phyloP scores from a whole-genome alignment of 371 early-diverging fungal species.

The Mortierella sp. region DNA sequence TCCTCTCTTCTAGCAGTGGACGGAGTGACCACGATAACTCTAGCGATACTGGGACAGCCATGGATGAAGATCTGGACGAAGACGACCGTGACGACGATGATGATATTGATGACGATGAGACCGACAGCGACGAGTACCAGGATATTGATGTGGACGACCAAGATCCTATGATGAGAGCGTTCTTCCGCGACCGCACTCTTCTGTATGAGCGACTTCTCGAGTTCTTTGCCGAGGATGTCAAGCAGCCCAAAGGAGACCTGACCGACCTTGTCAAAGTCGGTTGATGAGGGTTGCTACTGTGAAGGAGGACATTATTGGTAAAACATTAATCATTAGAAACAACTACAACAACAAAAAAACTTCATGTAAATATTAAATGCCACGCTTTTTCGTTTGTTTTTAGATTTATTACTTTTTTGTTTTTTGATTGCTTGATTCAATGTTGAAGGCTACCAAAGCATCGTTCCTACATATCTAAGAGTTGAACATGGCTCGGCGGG shows the following conservation, averaged over 20 bases:
- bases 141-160: conserved; percentile 17
- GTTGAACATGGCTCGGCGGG: conserved; percentile 33
- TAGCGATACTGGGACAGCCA: conserved; percentile 6
- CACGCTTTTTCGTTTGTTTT: too few species aligned
- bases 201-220: conserved; percentile 80
- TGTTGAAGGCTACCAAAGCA: not conserved
- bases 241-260: conserved; percentile 84
- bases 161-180: conserved; percentile 22
- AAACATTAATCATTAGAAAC: too few species aligned
- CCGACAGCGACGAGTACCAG: conserved; percentile 9
- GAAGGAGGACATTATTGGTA: not conserved
- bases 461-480: not conserved
- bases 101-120: not conserved
- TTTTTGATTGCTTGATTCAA: not conserved
- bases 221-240: conserved; percentile 86
- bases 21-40: not conserved
- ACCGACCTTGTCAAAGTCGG: conserved; percentile 76
- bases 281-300: conserved; percentile 16
- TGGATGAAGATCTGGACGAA: conserved; percentile 18
- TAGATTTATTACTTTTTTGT: not conserved
- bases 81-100: not conserved
- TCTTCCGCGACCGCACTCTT: conserved; percentile 68
- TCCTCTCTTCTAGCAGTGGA: not conserved
- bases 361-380: too few species aligned
- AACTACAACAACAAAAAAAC: not conserved